A percentile compares a stretch with the other conserved stretches of the same genome.
Evolutionary conservation across 306 rosid species (phyloP).

Genomic region (Citrullus colocynthis): DNA sequence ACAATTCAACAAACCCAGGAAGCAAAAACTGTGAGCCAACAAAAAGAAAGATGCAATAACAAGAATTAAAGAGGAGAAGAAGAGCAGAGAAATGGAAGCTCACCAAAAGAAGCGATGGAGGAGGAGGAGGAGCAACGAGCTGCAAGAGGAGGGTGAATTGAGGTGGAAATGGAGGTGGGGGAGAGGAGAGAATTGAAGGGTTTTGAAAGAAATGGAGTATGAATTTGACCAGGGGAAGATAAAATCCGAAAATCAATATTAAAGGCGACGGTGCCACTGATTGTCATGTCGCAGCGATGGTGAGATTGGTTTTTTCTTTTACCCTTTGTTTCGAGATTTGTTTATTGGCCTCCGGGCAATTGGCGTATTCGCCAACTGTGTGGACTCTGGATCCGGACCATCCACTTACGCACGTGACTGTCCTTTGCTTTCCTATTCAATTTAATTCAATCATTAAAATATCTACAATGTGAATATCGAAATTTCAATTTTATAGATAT

Average conservation of each 20-base stretch:
- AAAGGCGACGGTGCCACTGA: conserved; percentile 8
- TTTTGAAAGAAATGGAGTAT: neutral
- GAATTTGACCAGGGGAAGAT: neutral
- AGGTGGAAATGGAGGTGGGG: neutral
- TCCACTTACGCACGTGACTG: neutral
- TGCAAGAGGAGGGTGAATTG: neutral
- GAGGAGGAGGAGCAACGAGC: neutral
- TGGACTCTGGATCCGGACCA: neutral
- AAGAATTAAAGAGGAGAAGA: neutral
- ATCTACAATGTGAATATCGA: too few relatives aligned
- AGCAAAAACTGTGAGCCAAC: neutral
- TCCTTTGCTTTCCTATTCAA: neutral
- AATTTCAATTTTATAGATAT: too few relatives aligned
- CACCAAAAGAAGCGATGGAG: neutral
- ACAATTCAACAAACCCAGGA: neutral
- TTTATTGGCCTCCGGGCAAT: neutral
- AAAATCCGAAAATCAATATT: conserved; percentile 2
- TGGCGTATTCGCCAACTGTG: conserved; percentile 3
- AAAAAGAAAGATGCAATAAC: neutral
- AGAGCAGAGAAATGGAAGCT: neutral
- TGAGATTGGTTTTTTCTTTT: neutral
- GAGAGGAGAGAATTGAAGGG: neutral
- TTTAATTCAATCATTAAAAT: neutral
- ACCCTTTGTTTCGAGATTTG: neutral
- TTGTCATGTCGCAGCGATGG: conserved; percentile 5